These are phyloP conservation scores for Curvularia hawaiiensis DNA, from an alignment of 2,329 filamentous ascomycete species.

Conservation along the genomic window DNA sequence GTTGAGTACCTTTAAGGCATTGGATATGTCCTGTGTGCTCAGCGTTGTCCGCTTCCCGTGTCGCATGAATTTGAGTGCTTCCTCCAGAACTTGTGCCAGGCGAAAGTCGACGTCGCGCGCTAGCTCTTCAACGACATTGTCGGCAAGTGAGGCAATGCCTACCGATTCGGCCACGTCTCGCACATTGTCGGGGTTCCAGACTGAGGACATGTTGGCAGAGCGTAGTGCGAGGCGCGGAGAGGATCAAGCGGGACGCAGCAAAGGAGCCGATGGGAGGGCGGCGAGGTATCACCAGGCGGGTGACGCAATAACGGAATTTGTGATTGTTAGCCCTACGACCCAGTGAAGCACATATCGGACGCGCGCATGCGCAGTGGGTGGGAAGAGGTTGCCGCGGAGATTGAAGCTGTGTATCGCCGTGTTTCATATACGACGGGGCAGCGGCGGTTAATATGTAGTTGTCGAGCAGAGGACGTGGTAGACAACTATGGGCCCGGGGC, in stretches of 20 bases:
- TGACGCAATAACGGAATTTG: constrained; percentile 34
- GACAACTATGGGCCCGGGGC: background rate
- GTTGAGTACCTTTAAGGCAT: constrained; percentile 83
- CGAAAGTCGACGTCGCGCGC: constrained; percentile 96
- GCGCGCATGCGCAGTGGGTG: constrained; percentile 29
- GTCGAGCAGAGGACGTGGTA: background rate
- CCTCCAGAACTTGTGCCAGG: constrained; percentile 89
- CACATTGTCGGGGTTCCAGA: constrained; percentile 97
- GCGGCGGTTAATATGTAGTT: background rate
- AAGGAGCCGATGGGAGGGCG: constrained; percentile 26
- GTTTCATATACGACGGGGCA: constrained; percentile 1
- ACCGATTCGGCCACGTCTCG: constrained; percentile 96
- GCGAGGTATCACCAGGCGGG: constrained; percentile 34
- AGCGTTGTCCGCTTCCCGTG: constrained; percentile 84
- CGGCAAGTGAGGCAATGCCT: constrained; percentile 78
- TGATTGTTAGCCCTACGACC: constrained; percentile 40
- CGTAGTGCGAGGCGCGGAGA: constrained; percentile 14
- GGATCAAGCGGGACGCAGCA: constrained; percentile 18
- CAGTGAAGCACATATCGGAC: constrained; percentile 37
- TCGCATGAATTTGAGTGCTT: constrained; percentile 96
- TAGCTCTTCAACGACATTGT: constrained; percentile 85
- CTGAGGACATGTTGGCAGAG: constrained; percentile 52
- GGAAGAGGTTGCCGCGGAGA: constrained; percentile 7
- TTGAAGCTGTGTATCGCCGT: background rate
- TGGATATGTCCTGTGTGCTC: constrained; percentile 85